phyloP scores from a whole-genome alignment of 2,329 filamentous ascomycete species.

The Cryphonectria japonica region DNA sequence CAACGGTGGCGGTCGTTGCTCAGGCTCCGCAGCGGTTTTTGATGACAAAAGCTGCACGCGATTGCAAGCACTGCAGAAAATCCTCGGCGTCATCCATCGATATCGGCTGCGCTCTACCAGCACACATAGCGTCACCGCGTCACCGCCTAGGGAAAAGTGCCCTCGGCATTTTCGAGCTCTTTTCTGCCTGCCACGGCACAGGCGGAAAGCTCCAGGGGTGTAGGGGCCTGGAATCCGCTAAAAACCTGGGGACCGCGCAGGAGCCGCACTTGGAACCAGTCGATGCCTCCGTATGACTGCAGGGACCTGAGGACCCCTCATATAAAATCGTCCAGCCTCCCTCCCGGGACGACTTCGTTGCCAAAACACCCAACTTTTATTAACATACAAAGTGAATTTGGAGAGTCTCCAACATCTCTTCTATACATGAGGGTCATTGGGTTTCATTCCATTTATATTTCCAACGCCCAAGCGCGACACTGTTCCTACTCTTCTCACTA shows the following conservation, averaged over 20 bases:
- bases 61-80: conserved; percentile 14
- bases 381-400: not conserved
- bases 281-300: conserved; percentile 13
- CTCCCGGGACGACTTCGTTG: not conserved
- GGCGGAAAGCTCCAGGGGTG: not conserved
- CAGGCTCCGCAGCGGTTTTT: conserved; percentile 10
- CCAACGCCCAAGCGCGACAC: not conserved
- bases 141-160: conserved; percentile 7
- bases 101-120: conserved; percentile 8
- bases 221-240: conserved; percentile 4
- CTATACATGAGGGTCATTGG: not conserved
- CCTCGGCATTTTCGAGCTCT: not conserved
- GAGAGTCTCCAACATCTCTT: not conserved
- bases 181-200: conserved; percentile 1
- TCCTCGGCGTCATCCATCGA: conserved; percentile 22
- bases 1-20: conserved; percentile 22
- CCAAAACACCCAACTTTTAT: not conserved
- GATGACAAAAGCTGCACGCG: conserved; percentile 20
- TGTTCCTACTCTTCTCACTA: not conserved
- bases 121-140: conserved; percentile 10
- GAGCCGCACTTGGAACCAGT: conserved; percentile 5
- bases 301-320: conserved; percentile 7
- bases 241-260: conserved; percentile 6
- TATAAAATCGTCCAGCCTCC: not conserved
- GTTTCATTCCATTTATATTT: not conserved